A percentile compares a stretch with the other conserved stretches of the same genome.
These are phyloP conservation scores for Fomitopsis pulvina DNA, from an alignment of 768 basidiomycete genomes.

Conservation along the genomic window DNA sequence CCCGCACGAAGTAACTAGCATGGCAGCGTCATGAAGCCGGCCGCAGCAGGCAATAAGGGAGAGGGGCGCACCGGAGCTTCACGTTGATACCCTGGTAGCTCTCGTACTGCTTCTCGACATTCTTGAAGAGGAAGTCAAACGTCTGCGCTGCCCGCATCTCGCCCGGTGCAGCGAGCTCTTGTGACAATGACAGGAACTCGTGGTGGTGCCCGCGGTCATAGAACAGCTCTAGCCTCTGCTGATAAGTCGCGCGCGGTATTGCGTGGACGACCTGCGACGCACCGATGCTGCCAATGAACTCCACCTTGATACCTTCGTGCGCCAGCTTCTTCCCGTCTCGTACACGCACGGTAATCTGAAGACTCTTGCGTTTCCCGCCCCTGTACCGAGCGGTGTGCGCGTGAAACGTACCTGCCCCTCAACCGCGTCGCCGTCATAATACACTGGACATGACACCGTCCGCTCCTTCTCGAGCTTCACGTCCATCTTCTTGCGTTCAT, in stretches of 20 bases:
- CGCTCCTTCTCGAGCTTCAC: conserved; percentile 88
- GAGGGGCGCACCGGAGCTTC: conserved; percentile 70
- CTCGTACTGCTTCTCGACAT: conserved; percentile 98
- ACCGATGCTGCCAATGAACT: conserved; percentile 97
- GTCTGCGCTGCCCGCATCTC: conserved; percentile 97
- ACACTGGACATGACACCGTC: conserved; percentile 80
- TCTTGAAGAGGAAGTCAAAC: conserved; percentile 97
- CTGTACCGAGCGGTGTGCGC: background rate
- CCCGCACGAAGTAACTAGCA: conserved; percentile 83
- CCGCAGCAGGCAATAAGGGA: background rate
- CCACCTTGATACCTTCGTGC: conserved; percentile 97
- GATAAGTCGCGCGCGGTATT: too few species aligned
- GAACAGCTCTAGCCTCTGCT: conserved; percentile 84
- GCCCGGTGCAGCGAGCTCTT: conserved; percentile 93
- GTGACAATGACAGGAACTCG: conserved; percentile 92
- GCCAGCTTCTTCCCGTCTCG: conserved; percentile 92
- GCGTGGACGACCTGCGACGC: conserved; percentile 22
- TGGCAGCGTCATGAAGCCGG: background rate
- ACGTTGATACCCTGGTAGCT: conserved; percentile 98
- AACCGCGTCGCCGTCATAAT: conserved; percentile 94
- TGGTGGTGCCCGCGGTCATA: conserved; percentile 98
- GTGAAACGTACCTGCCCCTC: conserved; percentile 64
- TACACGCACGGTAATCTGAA: conserved; percentile 76
- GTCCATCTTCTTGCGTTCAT: conserved; percentile 83
- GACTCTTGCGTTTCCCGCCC: background rate